Base-by-base conservation (phyloP, 352 stramenopile species). In the Phytophthora ramorum region DNA sequence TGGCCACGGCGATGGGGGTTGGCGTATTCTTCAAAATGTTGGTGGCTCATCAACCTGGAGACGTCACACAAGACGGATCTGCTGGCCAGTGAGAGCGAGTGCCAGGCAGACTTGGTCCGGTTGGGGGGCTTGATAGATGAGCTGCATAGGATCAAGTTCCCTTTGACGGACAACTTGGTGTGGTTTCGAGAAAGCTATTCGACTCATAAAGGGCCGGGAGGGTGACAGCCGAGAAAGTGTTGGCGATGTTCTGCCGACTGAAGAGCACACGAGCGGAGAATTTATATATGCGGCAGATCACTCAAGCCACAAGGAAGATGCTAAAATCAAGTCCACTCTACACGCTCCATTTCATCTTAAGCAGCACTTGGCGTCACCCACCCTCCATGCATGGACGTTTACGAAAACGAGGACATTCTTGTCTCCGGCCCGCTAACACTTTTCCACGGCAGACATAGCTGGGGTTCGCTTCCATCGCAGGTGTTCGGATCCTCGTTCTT, bases 241-340 rank as follows among this genome's bases (percentile, higher is more conserved):
- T 45, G 14, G 6, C 10, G 5, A 45, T 45, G 38, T 10, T 45
- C 16, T 22, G 16, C 10, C 38, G 38, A 45, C 6, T 45, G 16
- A 20, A 3, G 16, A 45, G 10, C 4, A 45, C 8, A 3, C 16
- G 3, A 24, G 17, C 38, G 38, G 17, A 45, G 38, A 45, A 45
- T n/a, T n/a, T n/a, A n/a, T n/a, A n/a, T n/a, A n/a, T n/a, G n/a
- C n/a, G n/a, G n/a, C n/a, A n/a, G n/a, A n/a, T 24, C 22, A 24
- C 22, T 24, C 22, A 24, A 32, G 34, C 12, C 34, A 40, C 14
- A n/a, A 40, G 28, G 28, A 34, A 34, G 28, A 17, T n/a, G 16
- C 34, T n/a, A n/a, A 46, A 63, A 17, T 45, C 57, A 58, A 17
- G 10, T 65, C 56, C 32, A 61, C 50, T 67, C 59, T 61, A 66